These are phyloP conservation scores for Colletotrichum falcatum DNA, from an alignment of 2,329 filamentous ascomycete species.

Conservation along the genomic window DNA sequence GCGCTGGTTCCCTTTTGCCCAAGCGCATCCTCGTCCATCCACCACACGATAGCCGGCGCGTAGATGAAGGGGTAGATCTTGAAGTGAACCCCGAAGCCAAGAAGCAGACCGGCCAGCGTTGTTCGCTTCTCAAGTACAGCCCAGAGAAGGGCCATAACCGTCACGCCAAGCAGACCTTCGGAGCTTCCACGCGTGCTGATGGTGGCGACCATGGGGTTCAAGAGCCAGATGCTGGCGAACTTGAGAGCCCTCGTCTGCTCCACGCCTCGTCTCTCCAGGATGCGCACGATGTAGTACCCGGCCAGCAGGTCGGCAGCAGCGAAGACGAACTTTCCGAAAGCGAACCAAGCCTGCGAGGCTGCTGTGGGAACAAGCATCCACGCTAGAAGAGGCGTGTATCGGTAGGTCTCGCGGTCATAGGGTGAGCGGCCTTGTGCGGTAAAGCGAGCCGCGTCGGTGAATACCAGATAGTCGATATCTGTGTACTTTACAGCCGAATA, in stretches of 20 bases:
- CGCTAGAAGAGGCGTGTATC: constrained; percentile 93
- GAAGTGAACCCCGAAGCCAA: constrained; percentile 92
- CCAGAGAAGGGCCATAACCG: constrained; percentile 88
- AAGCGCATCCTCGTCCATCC: constrained; percentile 73
- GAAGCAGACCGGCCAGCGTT: constrained; percentile 75
- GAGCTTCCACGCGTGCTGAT: constrained; percentile 96
- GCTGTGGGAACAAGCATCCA: constrained; percentile 90
- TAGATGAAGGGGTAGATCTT: constrained; percentile 99
- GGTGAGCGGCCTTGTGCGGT: constrained; percentile 76
- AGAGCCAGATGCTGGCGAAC: constrained; percentile 89
- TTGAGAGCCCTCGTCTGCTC: constrained; percentile 69
- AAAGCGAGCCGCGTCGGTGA: constrained; percentile 92
- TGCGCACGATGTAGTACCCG: constrained; percentile 77
- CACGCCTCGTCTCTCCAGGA: constrained; percentile 60
- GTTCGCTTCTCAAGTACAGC: constrained; percentile 75
- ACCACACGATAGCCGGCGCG: constrained; percentile 83
- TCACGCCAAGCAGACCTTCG: constrained; percentile 87
- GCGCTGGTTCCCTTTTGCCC: constrained; percentile 31
- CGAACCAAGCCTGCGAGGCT: constrained; percentile 74
- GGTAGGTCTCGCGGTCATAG: constrained; percentile 92
- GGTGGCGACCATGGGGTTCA: constrained; percentile 98
- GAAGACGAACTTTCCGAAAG: constrained; percentile 89
- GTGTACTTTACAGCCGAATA: constrained; percentile 96
- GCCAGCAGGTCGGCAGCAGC: constrained; percentile 85
- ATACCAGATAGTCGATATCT: constrained; percentile 98